phyloP scores from a whole-genome alignment of 805 yeast genomes.

The Wickerhamiella allomyrinae region DNA sequence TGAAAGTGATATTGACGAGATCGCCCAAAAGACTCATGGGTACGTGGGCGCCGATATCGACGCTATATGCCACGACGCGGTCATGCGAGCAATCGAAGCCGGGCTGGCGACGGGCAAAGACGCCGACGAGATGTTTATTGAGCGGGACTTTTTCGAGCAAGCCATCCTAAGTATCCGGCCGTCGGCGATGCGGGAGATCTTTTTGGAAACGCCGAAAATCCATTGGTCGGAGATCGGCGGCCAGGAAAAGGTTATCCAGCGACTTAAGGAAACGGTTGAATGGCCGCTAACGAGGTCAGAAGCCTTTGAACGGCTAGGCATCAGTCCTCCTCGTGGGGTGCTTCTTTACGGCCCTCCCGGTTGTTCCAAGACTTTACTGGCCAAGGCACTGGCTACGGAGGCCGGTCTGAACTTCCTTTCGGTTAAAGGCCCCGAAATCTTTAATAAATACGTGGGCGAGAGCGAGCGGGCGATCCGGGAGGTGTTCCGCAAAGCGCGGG shows the following conservation, averaged over 20 bases:
- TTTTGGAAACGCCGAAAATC: slow-evolving; percentile 87
- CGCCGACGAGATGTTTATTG: slow-evolving; percentile 32
- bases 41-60: slow-evolving; percentile 93
- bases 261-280: slow-evolving; percentile 80
- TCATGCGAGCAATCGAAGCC: slow-evolving; percentile 63
- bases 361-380: slow-evolving; percentile 88
- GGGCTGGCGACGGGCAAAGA: slow-evolving; percentile 27
- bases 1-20: slow-evolving; percentile 38
- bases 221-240: slow-evolving; percentile 95
- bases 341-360: slow-evolving; percentile 96
- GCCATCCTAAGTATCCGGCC: slow-evolving; percentile 79
- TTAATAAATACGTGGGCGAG: slow-evolving; percentile 93
- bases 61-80: slow-evolving; percentile 79
- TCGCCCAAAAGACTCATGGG: slow-evolving; percentile 81
- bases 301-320: slow-evolving; percentile 62
- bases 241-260: slow-evolving; percentile 65
- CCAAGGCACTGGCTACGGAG: slow-evolving; percentile 91
- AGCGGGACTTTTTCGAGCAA: slow-evolving; percentile 43
- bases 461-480: slow-evolving; percentile 88
- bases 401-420: slow-evolving; percentile 88
- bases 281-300: slow-evolving; percentile 75
- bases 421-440: slow-evolving; percentile 92
- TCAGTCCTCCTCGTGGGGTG: slow-evolving; percentile 85
- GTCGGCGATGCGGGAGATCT: slow-evolving; percentile 92
- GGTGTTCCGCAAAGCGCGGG: slow-evolving; percentile 82